A percentile compares a stretch with the other conserved stretches of the same genome.
These are phyloP conservation scores for Aspergillus nomiae DNA, from an alignment of 2,329 filamentous ascomycete species.

Conservation along the genomic window DNA sequence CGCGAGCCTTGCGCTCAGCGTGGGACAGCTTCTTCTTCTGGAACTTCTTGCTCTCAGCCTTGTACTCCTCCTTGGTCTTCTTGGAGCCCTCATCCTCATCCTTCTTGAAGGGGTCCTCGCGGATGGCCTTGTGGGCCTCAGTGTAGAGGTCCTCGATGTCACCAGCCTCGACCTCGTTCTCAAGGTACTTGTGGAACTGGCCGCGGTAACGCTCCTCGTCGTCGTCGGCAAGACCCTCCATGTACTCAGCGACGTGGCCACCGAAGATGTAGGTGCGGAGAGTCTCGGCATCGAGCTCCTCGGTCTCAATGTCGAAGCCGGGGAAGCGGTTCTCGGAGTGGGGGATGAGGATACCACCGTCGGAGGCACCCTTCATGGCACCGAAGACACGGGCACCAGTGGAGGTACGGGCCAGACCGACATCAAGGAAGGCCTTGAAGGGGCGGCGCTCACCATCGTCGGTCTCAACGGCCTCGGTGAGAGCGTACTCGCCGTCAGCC, in stretches of 20 bases:
- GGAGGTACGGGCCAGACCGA: slow-evolving; percentile 94
- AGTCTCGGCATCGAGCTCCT: slow-evolving; percentile 96
- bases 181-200: slow-evolving; percentile 97
- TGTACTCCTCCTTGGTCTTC: slow-evolving; percentile 98
- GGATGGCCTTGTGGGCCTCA: slow-evolving; percentile 94
- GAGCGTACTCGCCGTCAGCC: slow-evolving; percentile 89
- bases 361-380: slow-evolving; percentile 99
- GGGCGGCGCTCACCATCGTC: slow-evolving; percentile 87
- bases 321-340: slow-evolving; percentile 99
- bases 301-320: slow-evolving; percentile 92
- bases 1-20: slow-evolving; percentile 77
- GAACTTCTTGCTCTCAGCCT: slow-evolving; percentile 93
- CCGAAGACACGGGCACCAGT: slow-evolving; percentile 99
- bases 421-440: slow-evolving; percentile 99
- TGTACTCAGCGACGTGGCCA: slow-evolving; percentile 99
- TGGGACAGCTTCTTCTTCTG: slow-evolving; percentile 73
- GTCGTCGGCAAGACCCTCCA: slow-evolving; percentile 99
- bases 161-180: slow-evolving; percentile 94
- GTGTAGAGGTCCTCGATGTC: slow-evolving; percentile 95
- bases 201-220: slow-evolving; percentile 99
- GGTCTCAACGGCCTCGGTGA: slow-evolving; percentile 91
- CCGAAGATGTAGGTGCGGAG: slow-evolving; percentile 99
- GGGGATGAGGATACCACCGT: slow-evolving; percentile 94
- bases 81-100: slow-evolving; percentile 70
- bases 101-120: slow-evolving; percentile 98